Evolutionary conservation across 441 rosid genomes (phyloP), one percentile per base, ranked within the genome.

Genomic region (Arabidopsis lyrata): DNA sequence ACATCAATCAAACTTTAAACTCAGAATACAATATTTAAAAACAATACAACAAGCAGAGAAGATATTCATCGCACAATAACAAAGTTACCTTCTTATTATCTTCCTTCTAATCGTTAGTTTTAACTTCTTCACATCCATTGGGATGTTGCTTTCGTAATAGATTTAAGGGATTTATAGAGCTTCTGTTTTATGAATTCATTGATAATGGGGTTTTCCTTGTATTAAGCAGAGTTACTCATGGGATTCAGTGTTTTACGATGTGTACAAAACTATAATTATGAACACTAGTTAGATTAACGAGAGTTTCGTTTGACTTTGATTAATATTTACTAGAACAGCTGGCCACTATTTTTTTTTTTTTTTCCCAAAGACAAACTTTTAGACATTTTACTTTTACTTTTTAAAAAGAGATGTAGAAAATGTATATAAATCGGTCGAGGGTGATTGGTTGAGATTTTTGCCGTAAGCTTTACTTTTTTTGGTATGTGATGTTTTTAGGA

Each of bases 121-220:
- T 22, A 74, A 14, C 53, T 31, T 66, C 60, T 48, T 38, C 53
- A 14, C 66, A 56, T 65, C 77, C 77, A 73, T 73, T 42, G 50
- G 2, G 18, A 41, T 70, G 11, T 29, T 53, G 57, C 24, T 35
- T 56, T 1, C 27, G n/a, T 2, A 9, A 49, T 45, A 0, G 22
- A 38, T 29, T 36, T 48, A 35, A 55, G 13, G 42, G 16, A 22
- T 11, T 58, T 44, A 7, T 32, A 15, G 49, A 34, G 20, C 20
- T 6, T 63, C 2, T 24, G 27, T 24, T 24, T 24, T 3, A 24
- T 24, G 0, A 24, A 24, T 24, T 24, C 27, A 2, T 24, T 24
- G 34, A 27, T 20, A 44, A 39, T 73, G 57, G 24, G 34, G 39
- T 12, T 29, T 49, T 49, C 15, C 11, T 60, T n/a, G 22, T 24